Percentiles rank a stretch among this genome's conserved stretches.
Conservation (phyloP, 2,329 filamentous ascomycete species). For the Monilinia vaccinii-corymbosi region DNA sequence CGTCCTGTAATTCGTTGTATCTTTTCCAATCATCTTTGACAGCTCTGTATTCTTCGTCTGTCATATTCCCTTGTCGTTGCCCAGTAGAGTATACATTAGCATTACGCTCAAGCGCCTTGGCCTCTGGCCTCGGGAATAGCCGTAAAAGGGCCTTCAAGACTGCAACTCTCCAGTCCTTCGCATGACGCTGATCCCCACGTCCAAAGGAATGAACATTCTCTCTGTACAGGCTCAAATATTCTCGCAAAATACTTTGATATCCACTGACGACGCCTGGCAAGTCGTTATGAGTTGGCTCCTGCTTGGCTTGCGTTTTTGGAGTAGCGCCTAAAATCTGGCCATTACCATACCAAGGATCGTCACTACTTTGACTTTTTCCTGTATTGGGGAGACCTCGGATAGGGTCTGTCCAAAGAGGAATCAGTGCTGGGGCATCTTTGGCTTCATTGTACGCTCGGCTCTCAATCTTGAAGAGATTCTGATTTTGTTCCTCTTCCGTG, state of each 20-base stretch:
- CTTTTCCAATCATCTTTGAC: slow-evolving; percentile 4
- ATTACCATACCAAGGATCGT: slow-evolving; percentile 1
- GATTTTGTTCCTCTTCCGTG: slow-evolving; percentile 13
- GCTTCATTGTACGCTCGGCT: slow-evolving; percentile 21
- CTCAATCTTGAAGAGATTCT: slow-evolving; percentile 20
- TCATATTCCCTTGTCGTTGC: background rate
- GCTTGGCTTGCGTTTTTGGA: background rate
- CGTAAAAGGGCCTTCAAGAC: background rate
- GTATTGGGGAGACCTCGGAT: slow-evolving; percentile 17
- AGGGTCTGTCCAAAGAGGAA: slow-evolving; percentile 24
- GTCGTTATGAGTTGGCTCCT: background rate
- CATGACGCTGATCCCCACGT: background rate
- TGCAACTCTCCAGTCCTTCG: background rate
- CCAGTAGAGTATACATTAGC: slow-evolving; percentile 2
- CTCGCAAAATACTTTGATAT: background rate
- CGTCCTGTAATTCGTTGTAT: background rate
- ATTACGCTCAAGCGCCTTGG: background rate
- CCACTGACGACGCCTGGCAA: background rate
- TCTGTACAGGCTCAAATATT: background rate
- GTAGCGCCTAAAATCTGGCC: background rate
- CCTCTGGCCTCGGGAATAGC: background rate
- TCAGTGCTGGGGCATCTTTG: slow-evolving; percentile 18
- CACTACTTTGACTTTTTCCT: slow-evolving; percentile 5
- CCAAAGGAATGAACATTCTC: background rate
- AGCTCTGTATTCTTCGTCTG: slow-evolving; percentile 1